Conservation (phyloP, 1,284 basidiomycete genomes). For the Leccinum ponderosum region DNA sequence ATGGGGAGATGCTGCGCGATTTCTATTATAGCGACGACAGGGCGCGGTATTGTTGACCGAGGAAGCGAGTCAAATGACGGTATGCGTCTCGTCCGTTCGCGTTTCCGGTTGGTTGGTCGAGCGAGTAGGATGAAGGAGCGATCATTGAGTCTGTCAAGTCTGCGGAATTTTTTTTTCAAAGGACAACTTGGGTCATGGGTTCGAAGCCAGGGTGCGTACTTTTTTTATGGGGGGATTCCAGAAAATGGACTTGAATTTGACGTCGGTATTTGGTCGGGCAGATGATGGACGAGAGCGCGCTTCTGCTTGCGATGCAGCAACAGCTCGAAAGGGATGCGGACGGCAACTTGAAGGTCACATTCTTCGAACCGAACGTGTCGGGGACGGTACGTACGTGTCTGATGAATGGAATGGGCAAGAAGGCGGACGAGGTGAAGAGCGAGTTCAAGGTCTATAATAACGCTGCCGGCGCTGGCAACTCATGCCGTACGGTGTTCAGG, state of each 20-base stretch:
- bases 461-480: no score
- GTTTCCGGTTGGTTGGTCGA: background rate
- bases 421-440: conserved; percentile 81
- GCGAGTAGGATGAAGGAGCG: conserved; percentile 62
- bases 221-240: background rate
- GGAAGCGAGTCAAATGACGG: conserved; percentile 69
- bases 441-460: conserved; percentile 74
- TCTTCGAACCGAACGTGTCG: conserved; percentile 82
- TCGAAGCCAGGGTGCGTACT: conserved; percentile 81
- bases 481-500: no score
- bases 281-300: conserved; percentile 88
- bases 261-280: conserved; percentile 33
- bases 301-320: conserved; percentile 79
- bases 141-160: conserved; percentile 74
- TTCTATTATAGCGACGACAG: conserved; percentile 99
- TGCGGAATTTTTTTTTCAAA: conserved; percentile 87
- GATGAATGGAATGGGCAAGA: conserved; percentile 76
- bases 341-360: conserved; percentile 56
- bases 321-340: conserved; percentile 86
- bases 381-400: conserved; percentile 81
- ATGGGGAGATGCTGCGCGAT: conserved; percentile 89
- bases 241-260: background rate
- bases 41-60: conserved; percentile 82
- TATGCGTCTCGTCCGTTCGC: conserved; percentile 33
- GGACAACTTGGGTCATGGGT: conserved; percentile 79